Base-by-base conservation (phyloP, 257 asterid genomes). In the Nicotiana sylvestris region DNA sequence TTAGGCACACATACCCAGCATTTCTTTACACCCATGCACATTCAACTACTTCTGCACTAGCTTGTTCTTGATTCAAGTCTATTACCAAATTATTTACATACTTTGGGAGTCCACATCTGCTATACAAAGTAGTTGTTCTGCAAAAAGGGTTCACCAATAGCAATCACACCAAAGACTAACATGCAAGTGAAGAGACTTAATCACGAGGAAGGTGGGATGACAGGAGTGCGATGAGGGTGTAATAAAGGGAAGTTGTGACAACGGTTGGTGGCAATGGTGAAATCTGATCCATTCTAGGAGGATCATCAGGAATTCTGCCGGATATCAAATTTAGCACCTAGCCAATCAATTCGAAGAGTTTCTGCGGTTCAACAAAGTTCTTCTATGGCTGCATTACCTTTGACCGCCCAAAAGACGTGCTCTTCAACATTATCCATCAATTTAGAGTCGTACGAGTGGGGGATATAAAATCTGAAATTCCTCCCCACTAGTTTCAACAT, bases 351-450 rank as follows among this genome's bases (percentile, higher is more conserved):
- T 43, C 0, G 77, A 39, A 21, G 3, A 3, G 12, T 70, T 21
- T 17, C 6, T 43, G 35, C 35, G 3, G 60, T 70, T 70, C 37
- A n/a, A 69, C 78, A 11, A 69, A 69, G 33, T 39, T 39, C 78
- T 39, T 39, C 57, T 17, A 69, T 17, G 25, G 11, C 78, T n/a
- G 57, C 78, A 39, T 69, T 39, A 2, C 13, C 57, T 39, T 39
- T n/a, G 33, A 69, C 77, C 18, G 0, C 11, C 55, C 77, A 69
- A 69, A 39, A 37, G 56, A 10, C 2, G 0, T 69, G 56, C 30
- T 69, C 77, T n/a, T 70, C 6, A 70, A 70, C 60, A 21, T 43
- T 21, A 70, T 43, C 78, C 60, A 70, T 70, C 78, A 70, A 5
- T 43, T 70, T 43, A 43, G 37, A 70, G 60, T 70, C 11, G 77